Base-by-base conservation (phyloP, 179 eudicot genomes). In the Nepenthes alata region DNA sequence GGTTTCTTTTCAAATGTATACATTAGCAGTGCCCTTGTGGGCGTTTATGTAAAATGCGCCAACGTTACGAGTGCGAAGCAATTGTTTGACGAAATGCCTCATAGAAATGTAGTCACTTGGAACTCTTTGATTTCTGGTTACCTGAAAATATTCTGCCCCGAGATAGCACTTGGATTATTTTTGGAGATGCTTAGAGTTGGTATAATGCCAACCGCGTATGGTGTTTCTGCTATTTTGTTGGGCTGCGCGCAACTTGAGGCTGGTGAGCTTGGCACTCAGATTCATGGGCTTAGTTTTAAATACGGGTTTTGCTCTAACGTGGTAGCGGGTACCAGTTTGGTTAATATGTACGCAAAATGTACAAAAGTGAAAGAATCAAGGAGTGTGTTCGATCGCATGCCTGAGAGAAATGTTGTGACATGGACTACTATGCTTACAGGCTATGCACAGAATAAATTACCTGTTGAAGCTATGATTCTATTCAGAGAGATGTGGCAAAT, bases 281-380 rank as follows among this genome's bases (percentile, higher is more conserved):
- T 81, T 54, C 89, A 79, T 56, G 77, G 84, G 58, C 63, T 80
- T 37, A 57, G 77, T 65, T 62, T 76, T 47, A 85, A 82, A 55
- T 6, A 44, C 16, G 80, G 82, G 72, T 63, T 78, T 53, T 68
- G 53, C 53, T 73, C 25, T 51, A 57, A 81, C 77, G 74, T 75
- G 36, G 78, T 73, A 48, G 85, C 76, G 55, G 83, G 81, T 15
- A 79, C 82, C 16, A 68, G 73, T 57, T 76, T 83, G 69, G 64
- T 81, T 70, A 77, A 79, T 67, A 83, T 81, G 89, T 78, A 78
- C 56, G 60, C 74, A 7, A 81, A 86, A 62, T 81, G 87, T 60
- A 67, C 41, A 38, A 56, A 64, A 51, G 25, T 77, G 61, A 74
- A 62, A 14, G 80, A 69, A 64, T 77, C 81, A 8, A 70, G 71